These are phyloP conservation scores for Candida awuae DNA, from an alignment of 805 yeast species.

Conservation along the genomic window DNA sequence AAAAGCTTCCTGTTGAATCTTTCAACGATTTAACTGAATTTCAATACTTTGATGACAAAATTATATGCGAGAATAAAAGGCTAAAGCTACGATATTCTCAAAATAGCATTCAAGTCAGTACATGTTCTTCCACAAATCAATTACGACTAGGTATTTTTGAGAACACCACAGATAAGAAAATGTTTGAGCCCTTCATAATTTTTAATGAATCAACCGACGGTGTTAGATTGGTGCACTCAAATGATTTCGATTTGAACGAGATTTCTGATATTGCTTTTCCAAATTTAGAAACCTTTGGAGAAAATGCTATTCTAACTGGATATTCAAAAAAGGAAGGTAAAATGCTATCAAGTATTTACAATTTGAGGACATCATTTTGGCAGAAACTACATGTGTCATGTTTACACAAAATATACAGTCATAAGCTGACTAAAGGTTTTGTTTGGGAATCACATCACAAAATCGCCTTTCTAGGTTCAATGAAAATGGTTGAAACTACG, in stretches of 20 bases:
- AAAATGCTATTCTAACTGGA: slow-evolving; percentile 56
- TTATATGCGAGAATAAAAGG: slow-evolving; percentile 2
- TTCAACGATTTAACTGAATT: background rate
- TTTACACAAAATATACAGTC: slow-evolving; percentile 45
- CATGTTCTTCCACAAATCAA: background rate
- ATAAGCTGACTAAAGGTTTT: slow-evolving; percentile 58
- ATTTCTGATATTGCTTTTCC: slow-evolving; percentile 32
- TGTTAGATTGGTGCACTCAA: slow-evolving; percentile 4
- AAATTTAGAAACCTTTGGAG: slow-evolving; percentile 57
- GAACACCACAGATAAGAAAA: slow-evolving; percentile 5
- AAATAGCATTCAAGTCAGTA: background rate
- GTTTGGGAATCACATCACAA: slow-evolving; percentile 77
- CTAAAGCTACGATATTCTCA: slow-evolving; percentile 1
- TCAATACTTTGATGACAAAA: background rate
- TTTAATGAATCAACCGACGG: slow-evolving; percentile 13
- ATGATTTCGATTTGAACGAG: slow-evolving; percentile 1
- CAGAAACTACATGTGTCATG: slow-evolving; percentile 49
- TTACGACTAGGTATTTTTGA: slow-evolving; percentile 1
- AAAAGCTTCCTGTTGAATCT: background rate
- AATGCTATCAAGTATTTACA: slow-evolving; percentile 42
- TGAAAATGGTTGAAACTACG: slow-evolving; percentile 37
- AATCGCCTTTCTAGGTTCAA: slow-evolving; percentile 50
- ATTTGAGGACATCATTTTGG: slow-evolving; percentile 55
- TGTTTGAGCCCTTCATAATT: slow-evolving; percentile 21
- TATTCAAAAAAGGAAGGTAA: slow-evolving; percentile 40